Evolutionary conservation across 768 basidiomycete genomes (phyloP), one percentile per base, ranked within the genome.

Genomic region (Daedaleopsis sinensis): DNA sequence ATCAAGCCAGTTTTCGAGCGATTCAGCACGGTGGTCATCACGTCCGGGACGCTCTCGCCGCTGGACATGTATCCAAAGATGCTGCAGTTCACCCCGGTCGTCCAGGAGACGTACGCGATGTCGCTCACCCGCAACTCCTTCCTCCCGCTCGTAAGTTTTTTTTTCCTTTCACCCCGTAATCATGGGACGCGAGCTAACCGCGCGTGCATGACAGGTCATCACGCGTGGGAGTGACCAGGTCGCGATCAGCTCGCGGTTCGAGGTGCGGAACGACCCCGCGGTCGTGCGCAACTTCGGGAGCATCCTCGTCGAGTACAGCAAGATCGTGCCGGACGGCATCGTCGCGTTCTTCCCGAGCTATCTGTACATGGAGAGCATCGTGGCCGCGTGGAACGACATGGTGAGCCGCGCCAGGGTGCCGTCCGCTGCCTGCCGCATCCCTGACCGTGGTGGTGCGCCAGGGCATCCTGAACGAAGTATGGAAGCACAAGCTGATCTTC

Each of bases 341-440:
- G 97, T 98, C 19, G 96, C 95, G 5, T 99, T 99, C 82, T 99
- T 99, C 77, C 97, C 97, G 19, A 94, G 93, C 76, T 99, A 99
- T 77, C 86, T 99, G 15, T 99, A 99, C 75, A 99, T 99, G 97
- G 97, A 99, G 75, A 95, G 93, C 23, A 99, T 99, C 61, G 97
- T 98, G 12, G 94, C 95, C 2, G 97, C 97, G n/a, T 99, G 97
- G 97, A 98, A 98, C 71, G 97, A 99, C 74, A 99, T 99, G 97
- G 97, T 96, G 72, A 55, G 89, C 77, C 49, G 38, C 52, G 35
- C 49, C 35, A 58, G 75, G 74, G 24, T 24, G 44, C 32, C 58
- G 27, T 59, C 36, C 23, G 38, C 23, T 6, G 24, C 21, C 35
- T 16, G 51, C 48, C 54, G 37, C 57, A 27, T 52, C 32, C 52